These are phyloP conservation scores for Macrolepiota dolichaula DNA, from an alignment of 768 basidiomycete genomes.

Conservation along the genomic window DNA sequence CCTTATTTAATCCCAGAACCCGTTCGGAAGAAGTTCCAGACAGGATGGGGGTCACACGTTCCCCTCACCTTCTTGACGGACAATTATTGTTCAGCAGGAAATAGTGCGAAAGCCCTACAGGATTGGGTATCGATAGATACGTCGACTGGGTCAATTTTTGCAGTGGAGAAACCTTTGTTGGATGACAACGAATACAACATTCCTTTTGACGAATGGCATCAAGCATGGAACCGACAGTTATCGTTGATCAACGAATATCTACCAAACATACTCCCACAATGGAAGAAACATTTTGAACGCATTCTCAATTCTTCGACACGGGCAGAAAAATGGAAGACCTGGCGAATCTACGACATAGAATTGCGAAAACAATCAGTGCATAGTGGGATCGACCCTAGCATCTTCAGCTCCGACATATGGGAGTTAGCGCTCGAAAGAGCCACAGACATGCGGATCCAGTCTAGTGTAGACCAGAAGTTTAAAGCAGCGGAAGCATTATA, in stretches of 20 bases:
- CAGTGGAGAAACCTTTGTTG: neutral
- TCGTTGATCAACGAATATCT: constrained; percentile 13
- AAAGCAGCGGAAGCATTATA: too few relatives aligned
- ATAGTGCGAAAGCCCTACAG: neutral
- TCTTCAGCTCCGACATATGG: constrained; percentile 13
- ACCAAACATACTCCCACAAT: constrained; percentile 9
- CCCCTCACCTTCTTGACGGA: constrained; percentile 18
- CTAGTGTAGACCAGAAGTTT: neutral
- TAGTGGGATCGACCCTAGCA: constrained; percentile 5
- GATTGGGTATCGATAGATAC: neutral
- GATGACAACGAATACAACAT: constrained; percentile 14
- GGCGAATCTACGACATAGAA: constrained; percentile 16
- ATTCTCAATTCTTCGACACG: constrained; percentile 11
- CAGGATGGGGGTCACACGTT: constrained; percentile 17
- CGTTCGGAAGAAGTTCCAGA: constrained; percentile 13
- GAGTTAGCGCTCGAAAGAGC: neutral
- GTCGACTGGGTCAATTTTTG: constrained; percentile 6
- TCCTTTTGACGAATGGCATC: constrained; percentile 21
- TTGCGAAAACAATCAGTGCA: constrained; percentile 10
- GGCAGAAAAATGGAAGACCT: constrained; percentile 12
- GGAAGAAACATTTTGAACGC: constrained; percentile 15
- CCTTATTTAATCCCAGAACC: constrained; percentile 13
- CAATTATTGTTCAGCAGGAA: constrained; percentile 10
- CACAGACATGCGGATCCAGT: neutral
- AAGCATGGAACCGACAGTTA: constrained; percentile 18